Evolutionary conservation across 1,284 basidiomycete species (phyloP).

Genomic region (Microbotryomycetes sp.): DNA sequence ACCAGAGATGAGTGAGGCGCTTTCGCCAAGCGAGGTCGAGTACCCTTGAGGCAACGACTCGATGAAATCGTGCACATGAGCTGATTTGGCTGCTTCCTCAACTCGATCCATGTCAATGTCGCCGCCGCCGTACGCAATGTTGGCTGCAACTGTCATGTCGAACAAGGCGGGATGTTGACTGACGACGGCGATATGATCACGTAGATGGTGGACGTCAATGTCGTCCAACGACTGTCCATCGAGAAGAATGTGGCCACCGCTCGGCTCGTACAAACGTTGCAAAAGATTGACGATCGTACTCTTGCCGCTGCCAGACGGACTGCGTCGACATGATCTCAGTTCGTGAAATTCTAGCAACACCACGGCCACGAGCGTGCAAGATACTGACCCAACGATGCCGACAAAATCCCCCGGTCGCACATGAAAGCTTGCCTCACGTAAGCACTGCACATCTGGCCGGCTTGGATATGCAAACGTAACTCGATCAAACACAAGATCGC

Average conservation of each 20-base stretch:
- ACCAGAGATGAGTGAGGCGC: conserved; percentile 79
- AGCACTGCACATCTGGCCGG: conserved; percentile 65
- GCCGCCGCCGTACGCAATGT: conserved; percentile 68
- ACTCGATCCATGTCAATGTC: conserved; percentile 48
- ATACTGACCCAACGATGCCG: conserved; percentile 61
- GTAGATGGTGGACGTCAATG: conserved; percentile 63
- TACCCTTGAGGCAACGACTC: conserved; percentile 71
- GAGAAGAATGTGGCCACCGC: conserved; percentile 56
- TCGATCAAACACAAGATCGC: conserved; percentile 65
- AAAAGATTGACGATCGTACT: conserved; percentile 75
- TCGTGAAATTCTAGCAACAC: neutral
- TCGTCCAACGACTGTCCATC: conserved; percentile 51
- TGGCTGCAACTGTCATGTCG: conserved; percentile 73
- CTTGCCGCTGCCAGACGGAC: conserved; percentile 80
- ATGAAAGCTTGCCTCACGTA: conserved; percentile 70
- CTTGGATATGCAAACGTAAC: conserved; percentile 82
- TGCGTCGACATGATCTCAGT: neutral
- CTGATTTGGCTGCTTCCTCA: conserved; percentile 60
- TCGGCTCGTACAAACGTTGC: conserved; percentile 78
- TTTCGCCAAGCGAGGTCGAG: conserved; percentile 79
- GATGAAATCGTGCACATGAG: conserved; percentile 83
- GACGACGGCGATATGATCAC: conserved; percentile 78
- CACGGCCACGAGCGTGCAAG: neutral
- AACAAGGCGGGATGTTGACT: conserved; percentile 79
- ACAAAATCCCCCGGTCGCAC: conserved; percentile 70